Evolutionary conservation across 208 protist species (phyloP).

Genomic region (Endotrypanum monterogeii): DNA sequence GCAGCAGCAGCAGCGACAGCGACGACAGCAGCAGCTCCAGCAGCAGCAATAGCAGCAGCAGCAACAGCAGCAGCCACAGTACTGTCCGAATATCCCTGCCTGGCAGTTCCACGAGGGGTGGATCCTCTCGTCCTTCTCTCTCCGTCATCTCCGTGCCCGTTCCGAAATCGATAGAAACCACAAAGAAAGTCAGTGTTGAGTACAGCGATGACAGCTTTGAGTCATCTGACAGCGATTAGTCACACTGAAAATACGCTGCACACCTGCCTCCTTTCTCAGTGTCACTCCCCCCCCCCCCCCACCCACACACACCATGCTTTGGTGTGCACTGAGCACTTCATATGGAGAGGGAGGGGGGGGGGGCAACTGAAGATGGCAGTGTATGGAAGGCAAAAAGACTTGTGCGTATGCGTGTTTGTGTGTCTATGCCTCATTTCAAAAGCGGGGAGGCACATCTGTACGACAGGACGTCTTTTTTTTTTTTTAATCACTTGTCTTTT

Average conservation of each 20-base stretch:
- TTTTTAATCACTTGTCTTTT: too few relatives aligned
- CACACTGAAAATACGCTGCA: neutral
- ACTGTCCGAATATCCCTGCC: neutral
- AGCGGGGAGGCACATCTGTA: neutral
- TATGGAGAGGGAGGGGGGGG: too few relatives aligned
- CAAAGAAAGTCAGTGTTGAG: conserved; percentile 4
- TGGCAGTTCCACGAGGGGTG: neutral
- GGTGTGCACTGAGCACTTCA: neutral
- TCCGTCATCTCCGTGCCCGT: conserved; percentile 4
- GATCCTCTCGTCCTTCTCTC: neutral
- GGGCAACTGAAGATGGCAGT: neutral
- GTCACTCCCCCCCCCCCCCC: neutral
- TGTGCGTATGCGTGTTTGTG: neutral
- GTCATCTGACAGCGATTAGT: conserved; percentile 27
- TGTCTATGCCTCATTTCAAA: too few relatives aligned
- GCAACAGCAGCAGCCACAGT: conserved; percentile 3
- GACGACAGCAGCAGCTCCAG: conserved; percentile 13
- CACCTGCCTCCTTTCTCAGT: too few relatives aligned
- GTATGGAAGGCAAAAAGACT: neutral
- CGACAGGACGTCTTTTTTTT: too few relatives aligned
- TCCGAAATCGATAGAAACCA: conserved; percentile 8
- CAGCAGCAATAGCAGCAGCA: conserved; percentile 11
- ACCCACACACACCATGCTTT: neutral
- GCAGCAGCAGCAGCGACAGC: neutral
- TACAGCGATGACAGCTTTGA: conserved; percentile 49